Conservation (phyloP, 1,284 basidiomycete genomes). For the Hemileia vastatrix region DNA sequence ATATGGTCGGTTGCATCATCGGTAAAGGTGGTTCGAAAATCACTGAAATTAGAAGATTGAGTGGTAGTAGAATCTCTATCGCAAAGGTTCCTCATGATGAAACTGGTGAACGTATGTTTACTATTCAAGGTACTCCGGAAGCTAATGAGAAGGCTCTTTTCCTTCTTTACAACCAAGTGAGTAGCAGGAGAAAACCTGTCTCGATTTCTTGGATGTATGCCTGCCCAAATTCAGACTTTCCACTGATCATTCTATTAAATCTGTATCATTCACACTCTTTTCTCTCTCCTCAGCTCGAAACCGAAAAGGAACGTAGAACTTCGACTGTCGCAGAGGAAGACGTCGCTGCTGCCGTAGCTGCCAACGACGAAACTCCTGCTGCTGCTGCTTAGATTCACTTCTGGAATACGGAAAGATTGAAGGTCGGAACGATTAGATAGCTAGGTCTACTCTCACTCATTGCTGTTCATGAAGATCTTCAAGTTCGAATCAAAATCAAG, state of each 20-base stretch:
- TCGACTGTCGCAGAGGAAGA: conserved; percentile 37
- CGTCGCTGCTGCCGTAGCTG: too few species aligned
- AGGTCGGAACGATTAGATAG: too few species aligned
- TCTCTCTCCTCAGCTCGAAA: conserved; percentile 62
- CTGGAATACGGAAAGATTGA: too few species aligned
- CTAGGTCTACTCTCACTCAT: too few species aligned
- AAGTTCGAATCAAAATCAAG: too few species aligned
- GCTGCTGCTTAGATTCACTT: conserved; percentile 1
- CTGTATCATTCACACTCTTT: background rate
- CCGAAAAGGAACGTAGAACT: conserved; percentile 83
- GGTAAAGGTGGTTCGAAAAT: conserved; percentile 96
- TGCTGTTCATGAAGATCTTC: too few species aligned
- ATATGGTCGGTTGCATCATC: conserved; percentile 79
- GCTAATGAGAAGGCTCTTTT: conserved; percentile 77
- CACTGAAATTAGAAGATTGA: conserved; percentile 92
- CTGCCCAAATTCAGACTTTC: background rate
- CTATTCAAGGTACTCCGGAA: conserved; percentile 81
- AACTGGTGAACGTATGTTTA: conserved; percentile 98
- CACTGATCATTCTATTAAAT: background rate
- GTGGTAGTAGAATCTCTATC: conserved; percentile 92
- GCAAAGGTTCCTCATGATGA: conserved; percentile 98
- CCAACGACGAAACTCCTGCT: conserved; percentile 28
- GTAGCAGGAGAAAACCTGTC: conserved; percentile 25
- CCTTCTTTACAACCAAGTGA: conserved; percentile 78
- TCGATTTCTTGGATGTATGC: conserved; percentile 29